Conservation (phyloP, 345 rosid species). For the Boechera stricta region DNA sequence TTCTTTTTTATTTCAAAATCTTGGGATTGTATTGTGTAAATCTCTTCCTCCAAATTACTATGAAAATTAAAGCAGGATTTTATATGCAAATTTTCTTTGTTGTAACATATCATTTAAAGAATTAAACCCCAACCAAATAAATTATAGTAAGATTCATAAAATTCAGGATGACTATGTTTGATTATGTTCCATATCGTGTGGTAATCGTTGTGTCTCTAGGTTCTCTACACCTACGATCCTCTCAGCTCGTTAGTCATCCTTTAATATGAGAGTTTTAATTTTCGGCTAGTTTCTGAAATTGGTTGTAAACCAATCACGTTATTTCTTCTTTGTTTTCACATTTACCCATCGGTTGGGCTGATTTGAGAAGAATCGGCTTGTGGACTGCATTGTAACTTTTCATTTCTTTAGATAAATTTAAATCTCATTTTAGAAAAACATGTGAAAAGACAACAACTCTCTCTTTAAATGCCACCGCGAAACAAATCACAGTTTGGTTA, state of each 20-base stretch:
- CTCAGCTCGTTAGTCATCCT: background rate
- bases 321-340: slow-evolving; percentile 3
- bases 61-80: too few species aligned
- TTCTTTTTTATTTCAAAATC: too few species aligned
- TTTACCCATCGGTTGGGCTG: slow-evolving; percentile 1
- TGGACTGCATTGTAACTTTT: background rate
- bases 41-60: too few species aligned
- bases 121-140: too few species aligned
- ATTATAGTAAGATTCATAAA: too few species aligned
- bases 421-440: background rate
- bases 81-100: too few species aligned
- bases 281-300: background rate
- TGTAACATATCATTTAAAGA: too few species aligned
- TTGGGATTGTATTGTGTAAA: too few species aligned
- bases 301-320: background rate
- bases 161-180: too few species aligned
- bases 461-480: slow-evolving; percentile 1
- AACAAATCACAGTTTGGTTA: slow-evolving; percentile 6
- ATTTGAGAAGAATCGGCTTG: background rate
- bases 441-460: background rate
- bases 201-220: too few species aligned
- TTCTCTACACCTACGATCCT: too few species aligned
- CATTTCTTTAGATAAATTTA: background rate
- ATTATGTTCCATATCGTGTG: background rate
- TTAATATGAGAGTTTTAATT: background rate